phyloP scores from a whole-genome alignment of 306 rosid species.

The Lathyrus tuberosus region DNA sequence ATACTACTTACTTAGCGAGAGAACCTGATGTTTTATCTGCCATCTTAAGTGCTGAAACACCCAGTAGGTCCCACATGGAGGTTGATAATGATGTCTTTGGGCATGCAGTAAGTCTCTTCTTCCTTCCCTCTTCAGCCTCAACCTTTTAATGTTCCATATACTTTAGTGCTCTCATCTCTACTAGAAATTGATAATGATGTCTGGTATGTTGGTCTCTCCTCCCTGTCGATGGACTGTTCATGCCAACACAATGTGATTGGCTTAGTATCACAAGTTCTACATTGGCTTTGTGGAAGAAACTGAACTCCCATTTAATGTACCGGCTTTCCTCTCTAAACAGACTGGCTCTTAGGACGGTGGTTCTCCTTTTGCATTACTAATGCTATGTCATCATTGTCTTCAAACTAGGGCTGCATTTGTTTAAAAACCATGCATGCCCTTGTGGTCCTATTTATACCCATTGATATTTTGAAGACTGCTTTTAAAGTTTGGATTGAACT shows the following conservation, averaged over 20 bases:
- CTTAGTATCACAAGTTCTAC: neutral
- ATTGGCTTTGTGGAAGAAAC: conserved; percentile 11
- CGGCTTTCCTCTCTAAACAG: conserved; percentile 6
- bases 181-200: conserved; percentile 18
- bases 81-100: conserved; percentile 62
- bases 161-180: conserved; percentile 13
- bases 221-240: neutral
- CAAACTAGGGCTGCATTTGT: conserved; percentile 12
- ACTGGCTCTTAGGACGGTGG: neutral
- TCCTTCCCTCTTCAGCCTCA: neutral
- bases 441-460: conserved; percentile 20
- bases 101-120: conserved; percentile 50
- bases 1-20: conserved; percentile 57
- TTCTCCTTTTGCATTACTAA: conserved; percentile 14
- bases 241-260: conserved; percentile 12
- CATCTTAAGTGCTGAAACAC: conserved; percentile 49
- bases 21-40: conserved; percentile 56
- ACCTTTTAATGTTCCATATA: conserved; percentile 23
- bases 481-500: conserved; percentile 5
- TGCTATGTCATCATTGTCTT: conserved; percentile 18
- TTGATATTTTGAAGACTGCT: conserved; percentile 12
- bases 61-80: conserved; percentile 76
- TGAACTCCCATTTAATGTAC: conserved; percentile 2
- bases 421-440: neutral
- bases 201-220: neutral